phyloP scores from a whole-genome alignment of 768 basidiomycete genomes.

The Termitomyces sp. region DNA sequence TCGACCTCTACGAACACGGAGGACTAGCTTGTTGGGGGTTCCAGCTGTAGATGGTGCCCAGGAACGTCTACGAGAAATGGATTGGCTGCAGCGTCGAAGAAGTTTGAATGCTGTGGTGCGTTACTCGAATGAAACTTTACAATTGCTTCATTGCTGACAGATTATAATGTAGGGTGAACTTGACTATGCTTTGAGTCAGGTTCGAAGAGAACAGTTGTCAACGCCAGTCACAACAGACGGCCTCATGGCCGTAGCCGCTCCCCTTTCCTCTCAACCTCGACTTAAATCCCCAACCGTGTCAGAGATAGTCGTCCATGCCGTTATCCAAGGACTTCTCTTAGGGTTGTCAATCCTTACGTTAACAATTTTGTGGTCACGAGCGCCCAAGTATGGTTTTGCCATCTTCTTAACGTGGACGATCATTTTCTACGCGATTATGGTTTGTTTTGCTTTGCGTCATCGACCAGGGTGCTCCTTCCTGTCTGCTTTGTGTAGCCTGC shows the following conservation, averaged over 20 bases:
- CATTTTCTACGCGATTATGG: conserved; percentile 54
- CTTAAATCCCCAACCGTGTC: conserved; percentile 33
- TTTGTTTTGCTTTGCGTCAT: conserved; percentile 57
- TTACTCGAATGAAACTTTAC: conserved; percentile 8
- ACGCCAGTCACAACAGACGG: conserved; percentile 55
- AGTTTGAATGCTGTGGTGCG: conserved; percentile 71
- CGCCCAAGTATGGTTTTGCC: conserved; percentile 54
- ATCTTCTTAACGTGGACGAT: conserved; percentile 64
- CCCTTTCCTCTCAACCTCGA: conserved; percentile 5
- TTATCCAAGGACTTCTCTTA: conserved; percentile 59
- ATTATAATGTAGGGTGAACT: conserved; percentile 58
- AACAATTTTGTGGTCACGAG: conserved; percentile 56
- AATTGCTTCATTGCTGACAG: conserved; percentile 3
- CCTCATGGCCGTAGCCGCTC: conserved; percentile 15
- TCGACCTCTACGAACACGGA: conserved; percentile 38
- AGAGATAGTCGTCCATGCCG: conserved; percentile 42
- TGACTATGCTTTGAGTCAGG: conserved; percentile 64
- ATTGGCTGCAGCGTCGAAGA: conserved; percentile 76
- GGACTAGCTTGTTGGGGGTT: conserved; percentile 29
- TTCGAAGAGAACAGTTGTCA: conserved; percentile 46
- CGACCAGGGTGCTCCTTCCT: conserved; percentile 58
- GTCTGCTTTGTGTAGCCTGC: conserved; percentile 43
- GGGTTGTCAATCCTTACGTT: conserved; percentile 59
- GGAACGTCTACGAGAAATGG: conserved; percentile 58
- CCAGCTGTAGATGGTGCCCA: conserved; percentile 13